Evolutionary conservation across 371 early-diverging fungal species (phyloP), one percentile per base, ranked within the genome.

Genomic region (Phascolomyces articulosus): DNA sequence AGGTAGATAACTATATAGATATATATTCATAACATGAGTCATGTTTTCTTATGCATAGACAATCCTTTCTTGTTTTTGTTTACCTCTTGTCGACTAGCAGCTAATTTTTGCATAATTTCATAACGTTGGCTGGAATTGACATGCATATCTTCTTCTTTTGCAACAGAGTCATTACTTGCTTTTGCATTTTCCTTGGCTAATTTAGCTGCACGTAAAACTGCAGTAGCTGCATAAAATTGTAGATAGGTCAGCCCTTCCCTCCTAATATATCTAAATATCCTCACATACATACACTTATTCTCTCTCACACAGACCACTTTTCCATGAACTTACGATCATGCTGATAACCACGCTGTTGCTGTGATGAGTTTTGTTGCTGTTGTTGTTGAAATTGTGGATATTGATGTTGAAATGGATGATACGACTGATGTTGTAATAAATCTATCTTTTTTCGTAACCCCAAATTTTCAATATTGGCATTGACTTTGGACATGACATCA

Each of bases 71-170:
- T 9, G 23, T 49, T 49, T 23, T 16, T 41, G 21, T n/a, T 44
- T 64, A 69, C 69, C 31, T 48, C 65, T 60, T 78, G 82, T 55
- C 77, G 69, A 57, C 79, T 73, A 44, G 85, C 71, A 57, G 88
- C 82, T 28, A 91, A 72, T 70, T 90, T 90, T 60, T 90, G 90
- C 91, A 91, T 90, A n/a, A 91, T 82, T 31, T 78, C 72, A 63
- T 83, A 86, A 24, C 91, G 78, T 68, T 90, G 85, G 53, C 81
- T 88, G 6, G 80, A 79, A 44, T 70, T 82, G 58, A 90, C 87
- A 20, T 84, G 78, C 66, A 89, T 76, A 66, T 87, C 84, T 61
- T 90, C 91, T 64, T 92, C 91, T 29, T 86, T 75, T 16, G 83
- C 78, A 15, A 85, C 85, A 1, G 80, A 80, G 49, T 81, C 34